Evolutionary conservation across 345 rosid genomes (phyloP).

Genomic region (Gynandropsis gynandra): DNA sequence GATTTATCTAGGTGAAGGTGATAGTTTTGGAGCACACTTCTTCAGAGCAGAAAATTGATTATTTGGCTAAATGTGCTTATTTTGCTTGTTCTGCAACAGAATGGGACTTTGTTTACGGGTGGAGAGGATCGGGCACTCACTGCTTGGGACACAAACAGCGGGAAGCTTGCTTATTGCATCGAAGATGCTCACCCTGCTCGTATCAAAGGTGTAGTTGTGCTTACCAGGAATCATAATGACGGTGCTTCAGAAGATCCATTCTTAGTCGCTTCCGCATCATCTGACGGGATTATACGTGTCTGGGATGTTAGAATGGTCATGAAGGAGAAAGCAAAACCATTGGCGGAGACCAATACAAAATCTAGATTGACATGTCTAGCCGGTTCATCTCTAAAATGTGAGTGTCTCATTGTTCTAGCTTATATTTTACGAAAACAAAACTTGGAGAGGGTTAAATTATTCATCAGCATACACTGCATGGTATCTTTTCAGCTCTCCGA

Average conservation of each 20-base stretch:
- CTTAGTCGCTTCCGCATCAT: slow-evolving; percentile 75
- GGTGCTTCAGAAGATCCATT: slow-evolving; percentile 50
- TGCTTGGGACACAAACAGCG: slow-evolving; percentile 83
- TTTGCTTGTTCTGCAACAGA: slow-evolving; percentile 34
- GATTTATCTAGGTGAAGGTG: no score
- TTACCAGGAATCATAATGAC: slow-evolving; percentile 37
- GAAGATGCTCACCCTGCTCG: slow-evolving; percentile 79
- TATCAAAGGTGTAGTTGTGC: slow-evolving; percentile 75
- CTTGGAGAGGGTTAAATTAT: slow-evolving; percentile 1
- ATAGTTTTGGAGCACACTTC: no score
- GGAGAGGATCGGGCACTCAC: slow-evolving; percentile 83
- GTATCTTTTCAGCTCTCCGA: slow-evolving; percentile 16
- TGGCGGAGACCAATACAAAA: slow-evolving; percentile 76
- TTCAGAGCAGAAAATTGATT: neutral
- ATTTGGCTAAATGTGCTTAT: neutral
- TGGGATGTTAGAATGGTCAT: slow-evolving; percentile 81
- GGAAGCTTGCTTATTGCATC: slow-evolving; percentile 67
- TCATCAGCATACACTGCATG: neutral
- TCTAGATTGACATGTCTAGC: slow-evolving; percentile 95
- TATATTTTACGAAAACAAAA: neutral
- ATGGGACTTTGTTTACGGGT: slow-evolving; percentile 66
- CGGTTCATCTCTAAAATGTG: slow-evolving; percentile 63
- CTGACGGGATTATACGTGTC: slow-evolving; percentile 85
- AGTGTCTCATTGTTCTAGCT: slow-evolving; percentile 18
- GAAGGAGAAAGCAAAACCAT: slow-evolving; percentile 57